phyloP scores from a whole-genome alignment of 2,329 filamentous ascomycete species.

The Paraconiothyrium sp. region DNA sequence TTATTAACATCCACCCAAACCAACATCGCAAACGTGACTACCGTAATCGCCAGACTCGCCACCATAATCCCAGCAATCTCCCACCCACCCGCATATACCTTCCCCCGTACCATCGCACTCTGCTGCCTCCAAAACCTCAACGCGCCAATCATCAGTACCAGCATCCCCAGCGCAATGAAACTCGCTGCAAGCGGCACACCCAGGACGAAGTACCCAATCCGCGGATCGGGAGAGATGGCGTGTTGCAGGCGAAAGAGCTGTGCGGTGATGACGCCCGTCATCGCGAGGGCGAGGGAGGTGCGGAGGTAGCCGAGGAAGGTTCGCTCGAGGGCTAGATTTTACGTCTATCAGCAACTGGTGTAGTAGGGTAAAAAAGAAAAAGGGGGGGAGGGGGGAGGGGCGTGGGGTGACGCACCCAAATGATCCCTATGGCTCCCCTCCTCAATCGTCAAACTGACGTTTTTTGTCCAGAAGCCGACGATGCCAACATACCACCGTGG shows the following conservation, averaged over 20 bases:
- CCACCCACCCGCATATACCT: constrained; percentile 67
- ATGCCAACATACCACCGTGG: constrained; percentile 51
- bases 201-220: constrained; percentile 68
- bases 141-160: constrained; percentile 63
- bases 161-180: constrained; percentile 60
- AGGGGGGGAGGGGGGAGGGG: too few relatives aligned
- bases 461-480: constrained; percentile 58
- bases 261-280: constrained; percentile 71
- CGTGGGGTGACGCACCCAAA: constrained; percentile 65
- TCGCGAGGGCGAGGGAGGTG: constrained; percentile 74
- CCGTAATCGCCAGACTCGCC: constrained; percentile 48
- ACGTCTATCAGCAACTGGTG: background rate
- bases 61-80: constrained; percentile 63
- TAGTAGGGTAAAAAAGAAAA: background rate
- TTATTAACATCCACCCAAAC: constrained; percentile 28
- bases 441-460: constrained; percentile 62
- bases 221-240: constrained; percentile 50
- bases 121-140: constrained; percentile 70
- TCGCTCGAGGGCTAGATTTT: constrained; percentile 70
- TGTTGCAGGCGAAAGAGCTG: constrained; percentile 73
- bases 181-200: constrained; percentile 67
- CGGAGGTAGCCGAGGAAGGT: constrained; percentile 79
- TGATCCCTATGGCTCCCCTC: constrained; percentile 64
- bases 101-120: constrained; percentile 66
- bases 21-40: constrained; percentile 13